Percentiles rank a stretch among this genome's conserved stretches.
Evolutionary conservation across 1,284 basidiomycete genomes (phyloP).

Genomic region (Fomitopsis pinicola): DNA sequence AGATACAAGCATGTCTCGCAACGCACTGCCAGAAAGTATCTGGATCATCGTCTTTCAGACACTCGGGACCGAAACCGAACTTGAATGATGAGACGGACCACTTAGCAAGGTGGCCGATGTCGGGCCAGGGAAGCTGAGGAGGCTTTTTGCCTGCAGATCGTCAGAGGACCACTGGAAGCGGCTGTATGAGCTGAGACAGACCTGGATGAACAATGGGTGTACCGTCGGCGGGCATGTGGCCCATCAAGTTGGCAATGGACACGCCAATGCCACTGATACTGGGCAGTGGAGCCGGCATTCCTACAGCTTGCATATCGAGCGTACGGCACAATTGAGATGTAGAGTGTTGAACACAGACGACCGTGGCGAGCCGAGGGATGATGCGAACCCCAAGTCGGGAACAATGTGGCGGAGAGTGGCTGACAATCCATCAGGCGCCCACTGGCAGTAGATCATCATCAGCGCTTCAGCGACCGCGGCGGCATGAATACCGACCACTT

Average conservation of each 20-base stretch:
- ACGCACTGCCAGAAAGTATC: constrained; percentile 98
- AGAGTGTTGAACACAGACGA: background rate
- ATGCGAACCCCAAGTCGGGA: too few species aligned
- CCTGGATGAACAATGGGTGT: constrained; percentile 33
- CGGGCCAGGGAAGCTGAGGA: constrained; percentile 62
- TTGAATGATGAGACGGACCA: constrained; percentile 99
- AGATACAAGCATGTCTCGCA: background rate
- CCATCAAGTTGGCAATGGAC: background rate
- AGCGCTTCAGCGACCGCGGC: too few species aligned
- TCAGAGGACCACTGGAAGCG: background rate
- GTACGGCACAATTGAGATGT: background rate
- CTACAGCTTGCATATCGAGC: background rate
- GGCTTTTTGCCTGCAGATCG: constrained; percentile 31
- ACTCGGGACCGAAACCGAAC: constrained; percentile 93
- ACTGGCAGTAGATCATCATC: too few species aligned
- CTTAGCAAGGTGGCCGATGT: constrained; percentile 80
- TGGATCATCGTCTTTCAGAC: constrained; percentile 84
- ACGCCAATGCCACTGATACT: constrained; percentile 4
- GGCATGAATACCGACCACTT: too few species aligned
- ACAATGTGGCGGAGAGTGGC: too few species aligned
- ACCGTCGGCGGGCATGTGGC: constrained; percentile 25
- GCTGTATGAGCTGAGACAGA: constrained; percentile 9
- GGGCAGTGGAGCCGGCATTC: background rate
- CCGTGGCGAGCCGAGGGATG: too few species aligned
- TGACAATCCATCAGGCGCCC: too few species aligned